Conservation (phyloP, 306 rosid genomes). For the Dicorynia guianensis region DNA sequence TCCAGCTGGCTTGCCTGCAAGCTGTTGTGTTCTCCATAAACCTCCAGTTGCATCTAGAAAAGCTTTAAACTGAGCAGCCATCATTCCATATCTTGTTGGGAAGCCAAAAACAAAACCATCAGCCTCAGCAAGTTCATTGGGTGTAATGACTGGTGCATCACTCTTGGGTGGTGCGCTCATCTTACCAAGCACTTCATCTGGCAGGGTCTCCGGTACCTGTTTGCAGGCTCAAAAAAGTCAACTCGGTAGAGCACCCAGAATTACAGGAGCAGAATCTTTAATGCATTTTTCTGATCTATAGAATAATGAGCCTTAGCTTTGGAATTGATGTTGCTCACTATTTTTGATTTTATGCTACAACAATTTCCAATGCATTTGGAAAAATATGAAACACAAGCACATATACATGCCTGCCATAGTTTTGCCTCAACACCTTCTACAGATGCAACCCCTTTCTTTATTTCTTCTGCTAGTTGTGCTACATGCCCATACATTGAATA, state of each 20-base stretch:
- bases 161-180: constrained; percentile 80
- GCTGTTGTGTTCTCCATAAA: constrained; percentile 71
- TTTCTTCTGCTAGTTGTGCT: constrained; percentile 69
- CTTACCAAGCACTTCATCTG: constrained; percentile 59
- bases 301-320: background rate
- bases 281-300: background rate
- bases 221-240: constrained; percentile 29
- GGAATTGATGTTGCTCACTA: background rate
- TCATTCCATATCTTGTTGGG: constrained; percentile 82
- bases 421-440: constrained; percentile 76
- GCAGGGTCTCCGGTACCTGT: constrained; percentile 81
- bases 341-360: background rate
- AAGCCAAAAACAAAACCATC: constrained; percentile 81
- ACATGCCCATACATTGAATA: constrained; percentile 83
- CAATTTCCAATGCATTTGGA: background rate
- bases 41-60: constrained; percentile 69
- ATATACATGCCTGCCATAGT: constrained; percentile 65
- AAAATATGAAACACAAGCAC: background rate
- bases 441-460: constrained; percentile 68
- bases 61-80: constrained; percentile 83
- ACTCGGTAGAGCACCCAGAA: background rate
- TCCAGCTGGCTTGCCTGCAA: constrained; percentile 82
- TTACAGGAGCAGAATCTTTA: background rate
- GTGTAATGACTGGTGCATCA: constrained; percentile 59
- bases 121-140: constrained; percentile 61